Base-by-base conservation (phyloP, 345 rosid genomes). In the Nephelium lappaceum region DNA sequence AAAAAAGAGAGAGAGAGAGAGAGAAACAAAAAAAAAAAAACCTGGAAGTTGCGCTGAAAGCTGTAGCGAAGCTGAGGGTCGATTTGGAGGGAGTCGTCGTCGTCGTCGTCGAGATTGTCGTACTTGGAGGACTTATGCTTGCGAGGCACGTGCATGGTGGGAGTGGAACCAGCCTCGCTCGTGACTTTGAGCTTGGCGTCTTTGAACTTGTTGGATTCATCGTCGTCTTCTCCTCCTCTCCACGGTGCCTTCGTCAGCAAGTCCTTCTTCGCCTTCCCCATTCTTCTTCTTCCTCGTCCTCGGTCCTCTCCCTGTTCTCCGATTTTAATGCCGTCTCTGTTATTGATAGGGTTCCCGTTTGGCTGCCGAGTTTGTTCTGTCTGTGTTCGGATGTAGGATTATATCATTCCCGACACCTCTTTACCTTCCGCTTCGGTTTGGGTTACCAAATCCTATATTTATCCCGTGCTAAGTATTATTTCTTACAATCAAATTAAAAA, bases 21-120 rank as follows among this genome's bases (percentile, higher is more conserved):
- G n/a, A n/a, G n/a, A n/a, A n/a, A n/a, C n/a, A n/a, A n/a, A n/a
- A n/a, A n/a, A n/a, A n/a, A n/a, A n/a, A n/a, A n/a, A n/a, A n/a
- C 98, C 99, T 88, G 89, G 73, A 73, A 89, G 85, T 95, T 93
- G 38, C 99, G 97, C 77, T 95, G 91, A 88, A 93, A 95, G 88
- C 99, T 95, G 89, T 93, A 95, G 2, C 98, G 99, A 71, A 95
- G 98, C 85, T 92, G 90, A 36, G 99, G 97, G 84, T 95, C 98
- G 18, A 95, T 90, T n/a, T 88, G 92, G 23, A 92, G 88, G 63
- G 79, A 75, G 21, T 86, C 93, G 0, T 89, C 93, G 6, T 85
- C n/a, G n/a, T n/a, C 81, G 36, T 73, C 92, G 11, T 84, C 81
- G 72, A 65, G 74, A 14, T 83, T 84, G 41, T 73, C 72, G 23